A percentile compares a stretch with the other conserved stretches of the same genome.
phyloP scores from a whole-genome alignment of 768 basidiomycete genomes.

The Mrakia blollopis region DNA sequence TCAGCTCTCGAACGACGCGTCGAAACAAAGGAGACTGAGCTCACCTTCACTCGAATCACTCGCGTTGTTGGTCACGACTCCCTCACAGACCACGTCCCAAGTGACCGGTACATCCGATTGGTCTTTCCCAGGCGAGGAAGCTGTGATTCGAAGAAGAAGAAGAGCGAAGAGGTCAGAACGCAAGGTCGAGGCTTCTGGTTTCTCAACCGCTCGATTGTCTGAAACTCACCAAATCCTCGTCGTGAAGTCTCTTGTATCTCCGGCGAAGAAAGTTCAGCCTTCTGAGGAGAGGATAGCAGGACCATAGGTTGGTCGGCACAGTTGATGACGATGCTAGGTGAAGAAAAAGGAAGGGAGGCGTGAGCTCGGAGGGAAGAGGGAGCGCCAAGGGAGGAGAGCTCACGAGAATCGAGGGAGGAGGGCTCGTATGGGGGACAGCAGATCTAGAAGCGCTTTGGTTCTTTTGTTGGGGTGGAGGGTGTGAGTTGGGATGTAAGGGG shows the following conservation, averaged over 20 bases:
- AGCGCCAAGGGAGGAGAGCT: background rate
- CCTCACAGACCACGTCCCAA: background rate
- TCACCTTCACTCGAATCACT: background rate
- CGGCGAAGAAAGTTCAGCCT: background rate
- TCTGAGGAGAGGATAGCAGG: background rate
- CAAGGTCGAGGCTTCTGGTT: background rate
- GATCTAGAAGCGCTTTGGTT: conserved; percentile 4
- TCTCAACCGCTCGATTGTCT: background rate
- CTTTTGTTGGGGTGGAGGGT: background rate
- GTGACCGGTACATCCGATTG: background rate
- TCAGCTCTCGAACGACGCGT: background rate
- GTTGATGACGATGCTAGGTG: conserved; percentile 1
- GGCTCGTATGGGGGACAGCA: background rate
- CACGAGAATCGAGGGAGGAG: conserved; percentile 10
- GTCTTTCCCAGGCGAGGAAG: background rate
- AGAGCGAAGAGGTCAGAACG: background rate
- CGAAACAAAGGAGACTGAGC: background rate
- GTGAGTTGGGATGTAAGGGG: background rate
- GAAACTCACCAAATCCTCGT: background rate
- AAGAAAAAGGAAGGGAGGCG: background rate
- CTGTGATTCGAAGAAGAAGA: background rate
- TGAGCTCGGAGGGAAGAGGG: background rate
- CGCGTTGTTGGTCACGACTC: background rate
- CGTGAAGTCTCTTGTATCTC: too few relatives aligned
- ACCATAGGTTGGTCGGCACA: conserved; percentile 11